Conservation (phyloP, 257 asterid species). For the Solanum peruvianum region DNA sequence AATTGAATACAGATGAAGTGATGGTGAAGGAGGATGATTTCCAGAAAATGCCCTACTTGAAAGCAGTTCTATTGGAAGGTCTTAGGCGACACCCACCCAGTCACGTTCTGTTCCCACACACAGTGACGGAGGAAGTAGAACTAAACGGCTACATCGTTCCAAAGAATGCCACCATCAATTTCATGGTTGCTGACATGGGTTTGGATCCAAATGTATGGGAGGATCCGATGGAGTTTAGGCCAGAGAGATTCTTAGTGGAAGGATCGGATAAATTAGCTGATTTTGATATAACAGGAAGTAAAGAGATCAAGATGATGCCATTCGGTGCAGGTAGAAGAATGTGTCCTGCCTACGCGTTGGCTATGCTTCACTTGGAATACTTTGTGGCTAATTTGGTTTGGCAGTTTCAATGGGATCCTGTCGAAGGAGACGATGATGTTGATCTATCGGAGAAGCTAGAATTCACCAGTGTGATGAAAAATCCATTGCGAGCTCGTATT, state of each 20-base stretch:
- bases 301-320: not conserved
- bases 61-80: not conserved
- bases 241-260: not conserved
- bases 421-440: not conserved
- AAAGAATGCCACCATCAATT: not conserved
- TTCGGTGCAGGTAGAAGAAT: not conserved
- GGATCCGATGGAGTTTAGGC: not conserved
- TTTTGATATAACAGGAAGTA: not conserved
- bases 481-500: not conserved
- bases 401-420: not conserved
- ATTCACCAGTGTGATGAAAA: not conserved
- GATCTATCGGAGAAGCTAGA: not conserved
- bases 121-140: not conserved
- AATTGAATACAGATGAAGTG: not conserved
- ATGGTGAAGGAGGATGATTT: not conserved
- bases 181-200: not conserved
- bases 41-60: not conserved
- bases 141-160: not conserved
- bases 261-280: not conserved
- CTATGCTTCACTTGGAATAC: not conserved
- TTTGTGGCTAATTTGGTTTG: not conserved
- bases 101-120: not conserved
- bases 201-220: not conserved
- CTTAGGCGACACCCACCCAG: not conserved
- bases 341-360: not conserved